A percentile compares a stretch with the other conserved stretches of the same genome.
Evolutionary conservation across 78 protist species (phyloP).

Genomic region (Tieghemostelium lacteum): DNA sequence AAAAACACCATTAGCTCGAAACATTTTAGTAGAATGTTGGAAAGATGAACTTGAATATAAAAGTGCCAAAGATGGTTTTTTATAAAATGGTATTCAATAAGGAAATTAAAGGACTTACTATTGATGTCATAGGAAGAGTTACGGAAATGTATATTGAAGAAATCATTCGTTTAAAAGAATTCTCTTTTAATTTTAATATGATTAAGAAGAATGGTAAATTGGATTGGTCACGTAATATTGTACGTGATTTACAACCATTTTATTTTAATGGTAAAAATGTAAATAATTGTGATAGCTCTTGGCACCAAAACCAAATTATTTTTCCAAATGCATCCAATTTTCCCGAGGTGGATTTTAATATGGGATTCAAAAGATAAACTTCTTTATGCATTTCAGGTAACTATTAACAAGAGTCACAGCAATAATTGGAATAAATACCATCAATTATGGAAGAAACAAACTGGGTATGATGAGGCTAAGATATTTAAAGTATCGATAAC

Average conservation of each 20-base stretch:
- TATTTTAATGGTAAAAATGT: not conserved
- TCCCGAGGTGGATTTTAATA: not conserved
- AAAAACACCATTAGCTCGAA: not conserved
- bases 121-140: not conserved
- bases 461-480: not conserved
- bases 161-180: not conserved
- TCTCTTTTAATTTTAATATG: not conserved
- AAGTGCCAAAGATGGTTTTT: too few relatives aligned
- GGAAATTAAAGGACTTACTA: not conserved
- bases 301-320: not conserved
- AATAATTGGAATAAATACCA: not conserved
- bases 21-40: not conserved
- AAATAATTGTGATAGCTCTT: not conserved
- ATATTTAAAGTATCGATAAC: not conserved
- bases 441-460: not conserved
- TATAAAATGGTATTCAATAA: not conserved
- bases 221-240: not conserved
- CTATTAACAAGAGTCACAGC: not conserved
- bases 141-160: not conserved
- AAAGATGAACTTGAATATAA: not conserved
- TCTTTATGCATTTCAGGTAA: not conserved
- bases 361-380: not conserved
- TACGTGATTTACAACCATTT: not conserved
- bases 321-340: not conserved
- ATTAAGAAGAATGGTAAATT: not conserved